Evolutionary conservation across 2,329 filamentous ascomycete genomes (phyloP), one percentile per base, ranked within the genome.

Genomic region (Chaetomiaceae sp.): DNA sequence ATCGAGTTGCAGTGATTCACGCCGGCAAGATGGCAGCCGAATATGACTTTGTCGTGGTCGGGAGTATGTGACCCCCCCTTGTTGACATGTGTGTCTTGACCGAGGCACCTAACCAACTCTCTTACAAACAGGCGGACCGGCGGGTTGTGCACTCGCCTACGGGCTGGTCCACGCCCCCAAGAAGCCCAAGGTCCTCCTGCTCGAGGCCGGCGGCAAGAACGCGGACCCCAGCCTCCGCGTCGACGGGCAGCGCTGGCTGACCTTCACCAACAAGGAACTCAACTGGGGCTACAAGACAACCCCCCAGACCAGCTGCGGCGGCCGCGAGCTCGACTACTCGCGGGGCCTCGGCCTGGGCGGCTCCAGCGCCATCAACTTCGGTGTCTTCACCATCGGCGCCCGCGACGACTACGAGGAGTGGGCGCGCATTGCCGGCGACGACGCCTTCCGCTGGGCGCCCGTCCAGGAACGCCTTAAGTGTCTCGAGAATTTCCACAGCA

Each of bases 321-420:
- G 66, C 29, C 75, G 75, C 1, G 67, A 73, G 55, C 61, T 81
- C 3, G 72, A 76, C 57, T 78, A 78, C 57, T 72, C 72, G 6
- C 73, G 78, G 1, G 79, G 80, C 0, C 72, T 71, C 46, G 76
- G 75, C 0, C 65, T 82, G 0, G 79, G 79, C 1, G 79, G 79
- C 1, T 74, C 72, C 3, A 76, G 69, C 48, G 75, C 76, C 7
- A 77, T 81, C 59, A 82, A 82, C 62, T 82, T 81, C 53, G 73
- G 74, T 15, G 74, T 77, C 14, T 84, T 73, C 64, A 77, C 72
- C 3, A 59, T 78, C 23, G 84, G 84, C 3, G 74, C 80, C 1
- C 69, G 71, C 1, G 80, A 81, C 47, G 84, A 87, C 58, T 86
- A 82, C 55, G 75, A 87, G 25, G 73, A 80, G 49, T 85, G 83